phyloP scores from a whole-genome alignment of 179 eudicot species.

The Silene coronaria region DNA sequence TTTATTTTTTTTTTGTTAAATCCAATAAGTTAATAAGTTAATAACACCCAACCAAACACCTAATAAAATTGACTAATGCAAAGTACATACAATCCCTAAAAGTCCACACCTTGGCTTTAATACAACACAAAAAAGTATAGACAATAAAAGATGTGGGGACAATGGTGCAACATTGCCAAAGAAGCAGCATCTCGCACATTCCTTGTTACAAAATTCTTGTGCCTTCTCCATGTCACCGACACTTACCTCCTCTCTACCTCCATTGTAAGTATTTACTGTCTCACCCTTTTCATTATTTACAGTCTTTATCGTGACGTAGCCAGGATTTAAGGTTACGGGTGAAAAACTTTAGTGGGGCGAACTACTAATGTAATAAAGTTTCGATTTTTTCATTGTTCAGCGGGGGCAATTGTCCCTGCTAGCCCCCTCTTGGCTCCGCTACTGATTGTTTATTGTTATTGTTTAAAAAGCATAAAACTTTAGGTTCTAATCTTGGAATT shows the following conservation, averaged over 20 bases:
- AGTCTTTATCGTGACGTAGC: background rate
- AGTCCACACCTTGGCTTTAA: no score
- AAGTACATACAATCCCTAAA: no score
- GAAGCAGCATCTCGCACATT: slow-evolving; percentile 44
- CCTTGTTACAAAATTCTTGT: slow-evolving; percentile 56
- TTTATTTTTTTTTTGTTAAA: no score
- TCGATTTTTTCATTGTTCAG: no score
- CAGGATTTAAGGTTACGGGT: no score
- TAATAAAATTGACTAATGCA: no score
- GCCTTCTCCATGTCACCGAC: slow-evolving; percentile 60
- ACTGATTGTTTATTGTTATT: background rate
- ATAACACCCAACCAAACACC: no score
- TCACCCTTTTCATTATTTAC: background rate
- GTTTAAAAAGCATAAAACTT: background rate
- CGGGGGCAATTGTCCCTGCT: no score
- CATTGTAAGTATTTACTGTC: slow-evolving; percentile 33
- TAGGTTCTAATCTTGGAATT: background rate
- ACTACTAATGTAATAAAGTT: no score
- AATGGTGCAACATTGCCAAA: slow-evolving; percentile 43
- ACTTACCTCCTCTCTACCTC: slow-evolving; percentile 56
- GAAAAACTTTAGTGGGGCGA: no score
- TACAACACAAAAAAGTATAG: background rate
- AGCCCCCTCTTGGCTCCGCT: no score
- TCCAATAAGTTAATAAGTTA: no score
- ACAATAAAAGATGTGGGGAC: slow-evolving; percentile 15